phyloP scores from a whole-genome alignment of 768 basidiomycete genomes.

The Galerina sulciceps region DNA sequence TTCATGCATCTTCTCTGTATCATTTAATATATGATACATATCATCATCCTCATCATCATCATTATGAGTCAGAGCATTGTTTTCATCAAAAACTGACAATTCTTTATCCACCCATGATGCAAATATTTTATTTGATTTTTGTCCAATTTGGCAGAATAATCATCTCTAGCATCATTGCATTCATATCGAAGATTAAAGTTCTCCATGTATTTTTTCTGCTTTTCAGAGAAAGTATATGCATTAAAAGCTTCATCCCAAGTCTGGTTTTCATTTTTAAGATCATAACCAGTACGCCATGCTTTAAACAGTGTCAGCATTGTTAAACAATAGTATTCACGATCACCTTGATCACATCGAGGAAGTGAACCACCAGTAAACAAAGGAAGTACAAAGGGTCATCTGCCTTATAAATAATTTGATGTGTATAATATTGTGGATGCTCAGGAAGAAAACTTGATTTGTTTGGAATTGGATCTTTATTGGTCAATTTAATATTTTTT shows the following conservation, averaged over 20 bases:
- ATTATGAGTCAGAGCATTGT: no score
- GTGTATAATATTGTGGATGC: slow-evolving; percentile 22
- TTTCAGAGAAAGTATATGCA: slow-evolving; percentile 15
- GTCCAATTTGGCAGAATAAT: slow-evolving; percentile 21
- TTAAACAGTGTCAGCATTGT: slow-evolving; percentile 35
- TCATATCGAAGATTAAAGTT: slow-evolving; percentile 39
- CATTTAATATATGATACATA: no score
- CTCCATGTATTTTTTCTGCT: slow-evolving; percentile 23
- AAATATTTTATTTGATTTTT: not conserved
- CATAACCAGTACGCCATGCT: slow-evolving; percentile 28
- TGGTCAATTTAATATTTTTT: no score
- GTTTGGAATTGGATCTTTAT: no score
- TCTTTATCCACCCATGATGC: not conserved
- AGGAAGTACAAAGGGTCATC: slow-evolving; percentile 14
- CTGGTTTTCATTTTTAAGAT: slow-evolving; percentile 21
- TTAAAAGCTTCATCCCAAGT: slow-evolving; percentile 29
- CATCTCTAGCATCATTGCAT: slow-evolving; percentile 39
- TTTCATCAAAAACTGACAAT: no score
- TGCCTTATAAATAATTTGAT: not conserved
- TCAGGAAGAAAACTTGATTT: slow-evolving; percentile 22
- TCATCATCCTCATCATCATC: not conserved
- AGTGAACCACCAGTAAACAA: slow-evolving; percentile 33
- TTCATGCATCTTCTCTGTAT: no score
- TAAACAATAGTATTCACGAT: slow-evolving; percentile 32
- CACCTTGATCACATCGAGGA: slow-evolving; percentile 33